Conservation (phyloP, 495 filamentous ascomycete species). For the Mytilinidion resinicola region DNA sequence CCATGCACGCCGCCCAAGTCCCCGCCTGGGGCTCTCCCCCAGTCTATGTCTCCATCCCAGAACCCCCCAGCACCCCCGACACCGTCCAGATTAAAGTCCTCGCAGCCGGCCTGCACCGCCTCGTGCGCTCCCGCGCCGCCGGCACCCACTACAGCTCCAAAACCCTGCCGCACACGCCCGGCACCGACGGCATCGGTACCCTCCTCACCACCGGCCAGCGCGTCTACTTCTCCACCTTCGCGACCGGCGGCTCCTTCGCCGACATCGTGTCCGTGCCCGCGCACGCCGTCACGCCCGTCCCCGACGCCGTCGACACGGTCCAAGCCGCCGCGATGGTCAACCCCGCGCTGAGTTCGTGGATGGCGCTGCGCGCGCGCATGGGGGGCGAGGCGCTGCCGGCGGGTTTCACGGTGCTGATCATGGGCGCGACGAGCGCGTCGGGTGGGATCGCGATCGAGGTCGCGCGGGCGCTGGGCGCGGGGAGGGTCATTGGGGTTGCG, state of each 20-base stretch:
- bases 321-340: slow-evolving; percentile 43
- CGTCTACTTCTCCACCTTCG: slow-evolving; percentile 39
- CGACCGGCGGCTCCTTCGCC: slow-evolving; percentile 26
- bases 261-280: slow-evolving; percentile 39
- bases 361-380: slow-evolving; percentile 37
- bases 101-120: slow-evolving; percentile 40
- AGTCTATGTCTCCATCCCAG: slow-evolving; percentile 11
- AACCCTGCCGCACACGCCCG: slow-evolving; percentile 37
- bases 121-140: slow-evolving; percentile 41
- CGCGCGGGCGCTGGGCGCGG: slow-evolving; percentile 38
- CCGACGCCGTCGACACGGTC: slow-evolving; percentile 35
- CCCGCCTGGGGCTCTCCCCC: slow-evolving; percentile 23
- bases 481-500: slow-evolving; percentile 39
- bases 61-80: slow-evolving; percentile 4
- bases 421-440: slow-evolving; percentile 42
- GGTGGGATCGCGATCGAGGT: slow-evolving; percentile 38
- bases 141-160: slow-evolving; percentile 39
- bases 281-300: slow-evolving; percentile 28
- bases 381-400: slow-evolving; percentile 23
- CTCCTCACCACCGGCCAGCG: slow-evolving; percentile 29
- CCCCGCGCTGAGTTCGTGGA: slow-evolving; percentile 42
- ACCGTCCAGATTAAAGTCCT: slow-evolving; percentile 26
- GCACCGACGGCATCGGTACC: slow-evolving; percentile 38
- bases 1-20: slow-evolving; percentile 26
- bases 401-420: slow-evolving; percentile 38